Base-by-base conservation (phyloP, 352 stramenopile genomes). In the Globisporangium cylindrosporum region DNA sequence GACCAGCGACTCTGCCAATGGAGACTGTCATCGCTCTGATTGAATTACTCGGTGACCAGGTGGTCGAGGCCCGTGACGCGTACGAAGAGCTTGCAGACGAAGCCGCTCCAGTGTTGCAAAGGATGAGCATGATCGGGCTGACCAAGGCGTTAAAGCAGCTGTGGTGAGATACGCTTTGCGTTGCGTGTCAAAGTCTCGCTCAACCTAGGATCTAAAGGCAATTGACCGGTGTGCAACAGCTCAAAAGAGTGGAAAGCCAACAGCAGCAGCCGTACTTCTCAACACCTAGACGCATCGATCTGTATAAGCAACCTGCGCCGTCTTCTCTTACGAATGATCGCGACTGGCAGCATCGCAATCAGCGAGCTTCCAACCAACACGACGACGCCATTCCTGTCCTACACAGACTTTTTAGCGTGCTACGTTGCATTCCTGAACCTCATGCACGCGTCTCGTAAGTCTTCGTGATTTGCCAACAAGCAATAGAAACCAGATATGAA, bases 391-490 rank as follows among this genome's bases (percentile, higher is more conserved):
- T 92, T 85, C 53, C 62, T 91, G 3, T 81, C 69, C 2, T 92
- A 91, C 54, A 92, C 82, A 0, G 84, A 92, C 48, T 92, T 92
- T 27, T 73, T 92, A 8, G 74, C 82, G 0, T 81, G 71, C 66
- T 89, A 81, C 58, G 78, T 90, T 0, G 84, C 82, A 1, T 81
- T 80, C 41, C 66, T 89, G 4, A 59, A 78, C 27, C 66, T 57
- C 8, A 53, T 71, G 22, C 71, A 79, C 64, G 59, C 59, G 20
- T 55, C 66, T 1, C 25, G 4, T n/a, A 25, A 20, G 27, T 12
- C 58, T 46, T 68, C 48, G 1, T 32, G 32, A 8, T 36, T n/a
- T 14, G 3, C 5, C 22, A 29, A 48, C 29, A 18, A 62, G 32
- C 5, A 14, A 43, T n/a, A 27, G 22, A n/a, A 46, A 61, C 3